Evolutionary conservation across 768 basidiomycete species (phyloP).

Genomic region (Candolleomyces efflorescens): DNA sequence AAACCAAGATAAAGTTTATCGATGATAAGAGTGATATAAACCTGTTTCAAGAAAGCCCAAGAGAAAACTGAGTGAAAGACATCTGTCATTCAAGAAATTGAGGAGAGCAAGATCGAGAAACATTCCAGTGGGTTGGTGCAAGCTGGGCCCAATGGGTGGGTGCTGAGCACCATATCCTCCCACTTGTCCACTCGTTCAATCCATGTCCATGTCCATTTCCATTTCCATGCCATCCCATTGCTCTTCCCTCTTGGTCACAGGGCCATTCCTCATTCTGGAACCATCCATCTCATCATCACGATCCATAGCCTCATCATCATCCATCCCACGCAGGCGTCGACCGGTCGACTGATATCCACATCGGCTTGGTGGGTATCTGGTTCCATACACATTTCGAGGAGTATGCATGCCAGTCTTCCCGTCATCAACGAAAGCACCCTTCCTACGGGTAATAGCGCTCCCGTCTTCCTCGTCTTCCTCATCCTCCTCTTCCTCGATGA

Average conservation of each 20-base stretch:
- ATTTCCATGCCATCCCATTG: constrained; percentile 48
- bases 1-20: background rate
- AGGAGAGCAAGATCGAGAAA: background rate
- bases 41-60: background rate
- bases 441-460: background rate
- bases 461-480: constrained; percentile 10
- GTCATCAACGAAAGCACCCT: constrained; percentile 3
- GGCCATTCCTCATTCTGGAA: constrained; percentile 19
- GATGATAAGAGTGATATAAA: background rate
- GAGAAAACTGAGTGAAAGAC: background rate
- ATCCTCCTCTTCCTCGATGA: constrained; percentile 21
- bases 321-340: constrained; percentile 28
- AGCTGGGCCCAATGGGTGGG: too few relatives aligned
- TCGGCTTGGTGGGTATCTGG: constrained; percentile 6
- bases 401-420: constrained; percentile 10
- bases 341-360: constrained; percentile 11
- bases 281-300: constrained; percentile 23
- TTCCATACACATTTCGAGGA: constrained; percentile 9
- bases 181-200: constrained; percentile 24
- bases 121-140: background rate
- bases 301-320: constrained; percentile 35
- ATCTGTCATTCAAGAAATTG: background rate
- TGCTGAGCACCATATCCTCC: background rate
- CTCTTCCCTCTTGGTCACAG: constrained; percentile 33
- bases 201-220: constrained; percentile 65